Conservation (phyloP, 108 stramenopile genomes). For the Cyclotella atomus region DNA sequence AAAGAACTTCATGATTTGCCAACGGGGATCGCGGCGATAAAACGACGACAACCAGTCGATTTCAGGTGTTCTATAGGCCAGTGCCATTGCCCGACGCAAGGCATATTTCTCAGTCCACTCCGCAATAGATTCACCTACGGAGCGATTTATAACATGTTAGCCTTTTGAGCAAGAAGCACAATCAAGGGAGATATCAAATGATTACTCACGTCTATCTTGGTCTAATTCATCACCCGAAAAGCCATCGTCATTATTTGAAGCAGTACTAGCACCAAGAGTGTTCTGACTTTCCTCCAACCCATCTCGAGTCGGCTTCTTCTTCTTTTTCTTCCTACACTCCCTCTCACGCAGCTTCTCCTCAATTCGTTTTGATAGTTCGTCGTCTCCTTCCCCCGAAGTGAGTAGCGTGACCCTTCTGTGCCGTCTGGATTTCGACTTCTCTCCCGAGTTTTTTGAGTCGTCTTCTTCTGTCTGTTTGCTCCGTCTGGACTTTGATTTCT, state of each 20-base stretch:
- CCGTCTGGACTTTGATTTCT: too few relatives aligned
- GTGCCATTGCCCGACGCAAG: slow-evolving; percentile 9
- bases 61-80: slow-evolving; percentile 29
- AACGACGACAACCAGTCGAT: slow-evolving; percentile 52
- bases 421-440: not conserved
- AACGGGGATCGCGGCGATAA: slow-evolving; percentile 58
- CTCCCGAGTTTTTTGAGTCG: not conserved
- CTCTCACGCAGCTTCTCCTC: slow-evolving; percentile 8
- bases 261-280: not conserved
- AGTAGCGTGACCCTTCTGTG: not conserved
- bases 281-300: not conserved
- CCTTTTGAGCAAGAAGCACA: not conserved
- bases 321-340: not conserved
- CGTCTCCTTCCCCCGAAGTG: not conserved
- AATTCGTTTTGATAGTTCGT: not conserved
- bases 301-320: not conserved
- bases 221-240: not conserved
- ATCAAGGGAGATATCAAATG: too few relatives aligned
- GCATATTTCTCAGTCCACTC: slow-evolving; percentile 36
- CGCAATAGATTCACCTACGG: not conserved
- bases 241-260: not conserved
- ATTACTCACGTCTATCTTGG: not conserved
- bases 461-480: not conserved
- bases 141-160: too few relatives aligned
- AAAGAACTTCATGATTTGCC: slow-evolving; percentile 64